A percentile compares a stretch with the other conserved stretches of the same genome.
Conservation (phyloP, 768 basidiomycete genomes). For the Coprinopsis marcescibilis region DNA sequence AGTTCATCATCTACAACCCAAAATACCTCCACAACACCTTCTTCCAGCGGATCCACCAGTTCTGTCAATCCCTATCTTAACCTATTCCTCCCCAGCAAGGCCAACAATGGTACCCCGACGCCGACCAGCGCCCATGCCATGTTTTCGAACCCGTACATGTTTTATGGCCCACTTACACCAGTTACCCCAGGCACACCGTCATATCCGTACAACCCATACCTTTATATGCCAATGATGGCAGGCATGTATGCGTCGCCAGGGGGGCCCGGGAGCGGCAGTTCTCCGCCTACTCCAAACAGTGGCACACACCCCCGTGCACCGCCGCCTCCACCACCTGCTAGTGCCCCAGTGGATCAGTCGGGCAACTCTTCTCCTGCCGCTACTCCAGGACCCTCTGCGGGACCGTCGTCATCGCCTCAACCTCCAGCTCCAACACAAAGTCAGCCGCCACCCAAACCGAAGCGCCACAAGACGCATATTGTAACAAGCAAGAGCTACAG, state of each 20-base stretch:
- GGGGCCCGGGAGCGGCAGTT: constrained; percentile 27
- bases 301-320: constrained; percentile 9
- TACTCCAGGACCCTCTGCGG: too few species aligned
- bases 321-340: constrained; percentile 15
- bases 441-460: constrained; percentile 61
- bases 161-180: constrained; percentile 35
- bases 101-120: constrained; percentile 15
- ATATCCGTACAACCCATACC: constrained; percentile 40
- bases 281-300: constrained; percentile 19
- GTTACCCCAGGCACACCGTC: constrained; percentile 32
- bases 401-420: constrained; percentile 15
- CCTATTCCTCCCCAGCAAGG: constrained; percentile 19
- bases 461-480: constrained; percentile 74
- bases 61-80: constrained; percentile 31
- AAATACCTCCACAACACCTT: constrained; percentile 9
- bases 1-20: constrained; percentile 7
- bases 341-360: too few species aligned
- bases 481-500: constrained; percentile 72
- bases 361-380: too few species aligned
- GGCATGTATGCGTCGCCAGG: constrained; percentile 26
- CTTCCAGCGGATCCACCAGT: constrained; percentile 19
- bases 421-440: constrained; percentile 23
- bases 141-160: constrained; percentile 37
- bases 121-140: constrained; percentile 23
- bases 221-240: constrained; percentile 33